Conservation (phyloP, 495 filamentous ascomycete species). For the Penicillium macrosclerotiorum region DNA sequence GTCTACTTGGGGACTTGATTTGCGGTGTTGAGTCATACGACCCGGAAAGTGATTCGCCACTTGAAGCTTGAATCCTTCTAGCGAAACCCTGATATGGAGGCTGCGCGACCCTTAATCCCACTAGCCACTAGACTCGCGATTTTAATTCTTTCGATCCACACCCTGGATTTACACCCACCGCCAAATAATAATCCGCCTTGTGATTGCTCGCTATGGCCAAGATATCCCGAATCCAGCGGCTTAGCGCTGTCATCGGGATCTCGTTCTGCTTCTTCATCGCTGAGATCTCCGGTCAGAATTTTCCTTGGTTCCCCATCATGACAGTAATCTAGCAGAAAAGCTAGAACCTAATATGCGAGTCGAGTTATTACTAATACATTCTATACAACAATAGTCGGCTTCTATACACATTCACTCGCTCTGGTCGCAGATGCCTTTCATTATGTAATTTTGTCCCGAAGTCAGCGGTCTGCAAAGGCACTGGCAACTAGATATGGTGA, state of each 20-base stretch:
- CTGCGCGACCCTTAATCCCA: no score
- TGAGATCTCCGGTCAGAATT: constrained; percentile 34
- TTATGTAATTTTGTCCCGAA: constrained; percentile 53
- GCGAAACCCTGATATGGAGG: no score
- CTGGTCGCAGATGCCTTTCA: constrained; percentile 85
- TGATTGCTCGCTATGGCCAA: not conserved
- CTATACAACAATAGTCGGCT: no score
- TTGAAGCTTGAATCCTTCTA: no score
- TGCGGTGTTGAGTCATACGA: not conserved
- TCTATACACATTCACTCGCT: constrained; percentile 71
- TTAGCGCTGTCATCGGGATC: constrained; percentile 35
- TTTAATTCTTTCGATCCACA: no score
- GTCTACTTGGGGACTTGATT: not conserved
- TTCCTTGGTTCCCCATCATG: not conserved
- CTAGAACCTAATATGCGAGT: no score
- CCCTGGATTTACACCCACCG: not conserved
- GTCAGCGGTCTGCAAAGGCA: no score
- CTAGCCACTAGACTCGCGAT: no score
- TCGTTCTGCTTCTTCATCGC: constrained; percentile 41
- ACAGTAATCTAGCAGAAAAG: no score
- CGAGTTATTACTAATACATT: not conserved
- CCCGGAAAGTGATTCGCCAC: no score
- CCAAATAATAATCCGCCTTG: not conserved
- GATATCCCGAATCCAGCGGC: constrained; percentile 21
- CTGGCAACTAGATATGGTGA: not conserved